Evolutionary conservation across 2,329 filamentous ascomycete genomes (phyloP).

Genomic region (Xylariaceae sp.): DNA sequence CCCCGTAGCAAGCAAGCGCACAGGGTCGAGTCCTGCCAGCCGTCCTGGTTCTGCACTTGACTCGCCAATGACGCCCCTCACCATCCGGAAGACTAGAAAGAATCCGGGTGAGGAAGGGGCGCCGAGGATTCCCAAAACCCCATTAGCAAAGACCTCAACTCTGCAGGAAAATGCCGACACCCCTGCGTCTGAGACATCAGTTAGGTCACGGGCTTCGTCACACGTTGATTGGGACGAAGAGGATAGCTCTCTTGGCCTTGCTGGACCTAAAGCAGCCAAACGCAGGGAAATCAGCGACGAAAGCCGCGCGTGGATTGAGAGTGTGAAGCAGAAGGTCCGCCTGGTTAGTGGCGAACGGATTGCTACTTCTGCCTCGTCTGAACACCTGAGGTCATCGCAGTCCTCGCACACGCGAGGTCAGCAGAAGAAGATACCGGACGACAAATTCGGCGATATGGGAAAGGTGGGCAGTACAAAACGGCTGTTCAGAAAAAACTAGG

Average conservation of each 20-base stretch:
- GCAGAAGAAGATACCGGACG: slow-evolving; percentile 38
- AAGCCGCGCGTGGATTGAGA: slow-evolving; percentile 81
- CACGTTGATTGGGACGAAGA: slow-evolving; percentile 65
- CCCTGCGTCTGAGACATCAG: slow-evolving; percentile 53
- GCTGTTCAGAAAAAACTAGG: slow-evolving; percentile 63
- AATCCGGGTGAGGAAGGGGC: slow-evolving; percentile 48
- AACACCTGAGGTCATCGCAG: slow-evolving; percentile 24
- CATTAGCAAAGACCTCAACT: slow-evolving; percentile 44
- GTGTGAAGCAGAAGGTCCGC: slow-evolving; percentile 80
- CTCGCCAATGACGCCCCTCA: slow-evolving; percentile 54
- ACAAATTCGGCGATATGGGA: slow-evolving; percentile 71
- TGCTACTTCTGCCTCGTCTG: slow-evolving; percentile 34
- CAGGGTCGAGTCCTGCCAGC: slow-evolving; percentile 51
- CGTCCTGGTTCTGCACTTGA: slow-evolving; percentile 51
- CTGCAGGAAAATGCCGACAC: slow-evolving; percentile 44
- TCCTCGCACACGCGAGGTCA: slow-evolving; percentile 19
- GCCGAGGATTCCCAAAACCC: slow-evolving; percentile 51
- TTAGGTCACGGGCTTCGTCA: slow-evolving; percentile 59
- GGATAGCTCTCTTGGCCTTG: slow-evolving; percentile 69
- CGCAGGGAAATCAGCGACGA: slow-evolving; percentile 73
- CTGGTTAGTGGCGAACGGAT: slow-evolving; percentile 68
- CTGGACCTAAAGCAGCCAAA: slow-evolving; percentile 70
- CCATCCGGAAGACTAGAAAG: slow-evolving; percentile 61
- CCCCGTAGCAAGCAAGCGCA: slow-evolving; percentile 39
- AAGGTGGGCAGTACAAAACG: slow-evolving; percentile 77